Conservation (phyloP, 352 stramenopile genomes). For the Phytophthora capsici region DNA sequence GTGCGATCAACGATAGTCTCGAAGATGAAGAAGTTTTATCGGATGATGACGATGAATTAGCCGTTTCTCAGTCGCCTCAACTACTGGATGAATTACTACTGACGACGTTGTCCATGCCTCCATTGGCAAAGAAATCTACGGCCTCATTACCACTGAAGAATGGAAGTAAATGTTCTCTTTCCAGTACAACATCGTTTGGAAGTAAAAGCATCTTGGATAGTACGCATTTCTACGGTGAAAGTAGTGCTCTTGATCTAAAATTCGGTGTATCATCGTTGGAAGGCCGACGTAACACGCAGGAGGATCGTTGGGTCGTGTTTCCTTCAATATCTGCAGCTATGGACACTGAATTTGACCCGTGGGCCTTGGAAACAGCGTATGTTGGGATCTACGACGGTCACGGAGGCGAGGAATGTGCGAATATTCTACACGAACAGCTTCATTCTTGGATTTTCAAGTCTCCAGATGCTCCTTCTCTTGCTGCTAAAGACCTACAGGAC, state of each 20-base stretch:
- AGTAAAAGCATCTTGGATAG: conserved; percentile 22
- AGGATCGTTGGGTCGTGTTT: conserved; percentile 75
- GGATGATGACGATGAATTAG: conserved; percentile 67
- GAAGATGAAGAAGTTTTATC: conserved; percentile 52
- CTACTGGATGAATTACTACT: conserved; percentile 75
- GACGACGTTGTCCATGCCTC: conserved; percentile 78
- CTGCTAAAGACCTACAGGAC: conserved; percentile 38
- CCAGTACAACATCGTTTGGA: not conserved
- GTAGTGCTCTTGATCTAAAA: conserved; percentile 22
- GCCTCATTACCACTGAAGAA: not conserved
- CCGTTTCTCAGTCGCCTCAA: conserved; percentile 68
- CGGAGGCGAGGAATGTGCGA: conserved; percentile 72
- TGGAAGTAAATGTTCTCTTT: conserved; percentile 1
- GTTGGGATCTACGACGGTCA: conserved; percentile 88
- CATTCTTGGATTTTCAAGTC: conserved; percentile 68
- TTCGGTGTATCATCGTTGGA: conserved; percentile 66
- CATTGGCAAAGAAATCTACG: conserved; percentile 41
- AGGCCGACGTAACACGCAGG: conserved; percentile 72
- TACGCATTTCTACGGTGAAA: conserved; percentile 53
- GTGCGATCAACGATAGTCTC: conserved; percentile 13
- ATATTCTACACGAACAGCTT: conserved; percentile 78
- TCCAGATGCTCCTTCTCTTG: conserved; percentile 32
- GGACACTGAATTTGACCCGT: conserved; percentile 16
- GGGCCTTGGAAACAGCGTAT: conserved; percentile 47
- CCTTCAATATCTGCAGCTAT: conserved; percentile 39